Conservation (phyloP, 2,329 filamentous ascomycete genomes). For the Calonectria multiphialidica region DNA sequence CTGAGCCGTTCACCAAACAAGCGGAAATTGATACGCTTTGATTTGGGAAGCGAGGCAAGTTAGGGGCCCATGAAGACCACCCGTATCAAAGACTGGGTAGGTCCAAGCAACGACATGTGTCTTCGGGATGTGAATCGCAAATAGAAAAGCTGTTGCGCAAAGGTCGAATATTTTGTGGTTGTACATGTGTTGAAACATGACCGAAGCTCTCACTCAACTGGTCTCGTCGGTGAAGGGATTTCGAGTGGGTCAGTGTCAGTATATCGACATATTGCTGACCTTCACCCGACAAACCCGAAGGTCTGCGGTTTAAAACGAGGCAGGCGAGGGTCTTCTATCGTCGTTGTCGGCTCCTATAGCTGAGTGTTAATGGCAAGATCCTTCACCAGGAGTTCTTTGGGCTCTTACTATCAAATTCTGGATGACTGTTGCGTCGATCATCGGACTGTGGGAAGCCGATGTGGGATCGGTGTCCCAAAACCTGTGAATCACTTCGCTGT, state of each 20-base stretch:
- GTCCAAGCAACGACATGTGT: background rate
- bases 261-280: slow-evolving; percentile 11
- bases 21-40: too few species aligned
- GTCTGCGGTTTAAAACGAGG: slow-evolving; percentile 25
- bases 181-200: slow-evolving; percentile 1
- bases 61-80: too few species aligned
- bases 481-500: slow-evolving; percentile 24
- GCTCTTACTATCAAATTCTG: slow-evolving; percentile 41
- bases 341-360: slow-evolving; percentile 30
- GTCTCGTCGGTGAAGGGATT: background rate
- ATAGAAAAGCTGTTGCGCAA: background rate
- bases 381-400: slow-evolving; percentile 30
- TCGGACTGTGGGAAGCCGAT: slow-evolving; percentile 14
- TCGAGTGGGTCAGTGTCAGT: slow-evolving; percentile 23
- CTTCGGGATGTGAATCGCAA: background rate
- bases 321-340: slow-evolving; percentile 29
- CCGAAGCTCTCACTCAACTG: background rate
- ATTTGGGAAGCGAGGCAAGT: too few species aligned
- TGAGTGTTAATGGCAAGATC: slow-evolving; percentile 37
- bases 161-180: background rate
- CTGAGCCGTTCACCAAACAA: too few species aligned
- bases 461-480: slow-evolving; percentile 21
- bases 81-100: background rate
- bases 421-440: slow-evolving; percentile 34
- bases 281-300: slow-evolving; percentile 4